Evolutionary conservation across 108 stramenopile genomes (phyloP), one percentile per base, ranked within the genome.

Genomic region (Cyclotella baltica): DNA sequence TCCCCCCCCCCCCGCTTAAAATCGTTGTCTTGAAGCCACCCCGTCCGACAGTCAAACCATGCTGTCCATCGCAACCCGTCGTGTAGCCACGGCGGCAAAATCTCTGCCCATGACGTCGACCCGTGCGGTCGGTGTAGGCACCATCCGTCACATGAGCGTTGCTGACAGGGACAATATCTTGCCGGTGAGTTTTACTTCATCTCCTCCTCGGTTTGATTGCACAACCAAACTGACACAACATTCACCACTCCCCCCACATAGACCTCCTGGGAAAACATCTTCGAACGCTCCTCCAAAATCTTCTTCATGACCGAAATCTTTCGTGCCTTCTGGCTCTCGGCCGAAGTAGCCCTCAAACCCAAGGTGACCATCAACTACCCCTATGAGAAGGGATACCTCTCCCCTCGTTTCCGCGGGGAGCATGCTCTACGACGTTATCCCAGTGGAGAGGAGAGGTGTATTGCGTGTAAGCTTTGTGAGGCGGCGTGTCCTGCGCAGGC

Each of bases 401-500:
- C 88, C 75, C 97, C 99, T 43, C 98, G 98, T n/a, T 99, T 99
- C 83, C 94, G 99, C 22, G 99, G 98, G 36, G 99, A 99, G 81
- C 99, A 98, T 72, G 97, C 97, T 0, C 76, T 99, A 55, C 89
- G 99, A 20, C 94, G 99, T 59, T 99, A 99, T 80, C 99, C 99
- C 10, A 92, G 89, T 33, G 99, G 99, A 19, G 99, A 99, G 71
- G 99, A 99, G 80, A 94, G 99, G 20, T 99, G 99, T 95, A 99
- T 99, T 58, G 97, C 98, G 5, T 99, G 99, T 90, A 99, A 99
- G 87, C 89, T 99, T 36, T 99, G 99, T 77, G 99, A 99, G 82
- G 99, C 99, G 30, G 96, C 98, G 62, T 99, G 99, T 87, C 99
- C 99, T 18, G 99, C 99, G n/a, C 97, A 98, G 91, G 99, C 99